These are phyloP conservation scores for Capsicum pubescens DNA, from an alignment of 257 asterid species.

Conservation along the genomic window DNA sequence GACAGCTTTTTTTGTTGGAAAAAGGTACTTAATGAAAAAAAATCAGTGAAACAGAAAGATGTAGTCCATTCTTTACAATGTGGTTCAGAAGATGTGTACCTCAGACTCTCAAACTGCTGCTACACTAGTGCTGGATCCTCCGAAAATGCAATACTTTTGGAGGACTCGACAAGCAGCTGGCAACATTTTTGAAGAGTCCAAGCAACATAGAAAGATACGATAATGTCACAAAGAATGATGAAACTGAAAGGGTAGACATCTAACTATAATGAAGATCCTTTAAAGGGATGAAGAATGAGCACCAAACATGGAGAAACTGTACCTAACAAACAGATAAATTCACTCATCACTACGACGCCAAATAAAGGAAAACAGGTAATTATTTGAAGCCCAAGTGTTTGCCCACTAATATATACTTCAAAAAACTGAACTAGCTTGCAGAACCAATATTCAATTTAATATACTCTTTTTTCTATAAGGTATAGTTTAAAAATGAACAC, in stretches of 20 bases:
- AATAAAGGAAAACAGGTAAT: conserved; percentile 11
- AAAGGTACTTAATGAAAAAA: not conserved
- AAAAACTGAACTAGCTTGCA: not conserved
- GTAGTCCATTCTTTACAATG: not conserved
- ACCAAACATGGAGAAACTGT: not conserved
- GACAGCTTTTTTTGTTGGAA: not conserved
- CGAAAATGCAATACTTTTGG: too few species aligned
- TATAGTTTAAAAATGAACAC: not conserved
- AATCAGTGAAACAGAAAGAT: not conserved
- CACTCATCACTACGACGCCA: not conserved
- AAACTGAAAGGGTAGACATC: conserved; percentile 1
- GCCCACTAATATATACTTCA: conserved; percentile 15
- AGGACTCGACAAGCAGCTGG: too few species aligned
- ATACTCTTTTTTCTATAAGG: not conserved
- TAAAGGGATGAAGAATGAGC: not conserved
- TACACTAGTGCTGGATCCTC: too few species aligned
- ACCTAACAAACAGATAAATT: not conserved
- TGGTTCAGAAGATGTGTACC: not conserved
- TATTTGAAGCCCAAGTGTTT: not conserved
- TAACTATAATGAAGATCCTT: not conserved
- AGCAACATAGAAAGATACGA: not conserved
- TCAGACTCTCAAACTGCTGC: too few species aligned
- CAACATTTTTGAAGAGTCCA: too few species aligned
- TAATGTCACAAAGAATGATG: conserved; percentile 1
- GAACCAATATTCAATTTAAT: not conserved